A percentile compares a stretch with the other conserved stretches of the same genome.
These are phyloP conservation scores for Trichophyton schoenleinii DNA, from an alignment of 2,329 filamentous ascomycete species.

Conservation along the genomic window DNA sequence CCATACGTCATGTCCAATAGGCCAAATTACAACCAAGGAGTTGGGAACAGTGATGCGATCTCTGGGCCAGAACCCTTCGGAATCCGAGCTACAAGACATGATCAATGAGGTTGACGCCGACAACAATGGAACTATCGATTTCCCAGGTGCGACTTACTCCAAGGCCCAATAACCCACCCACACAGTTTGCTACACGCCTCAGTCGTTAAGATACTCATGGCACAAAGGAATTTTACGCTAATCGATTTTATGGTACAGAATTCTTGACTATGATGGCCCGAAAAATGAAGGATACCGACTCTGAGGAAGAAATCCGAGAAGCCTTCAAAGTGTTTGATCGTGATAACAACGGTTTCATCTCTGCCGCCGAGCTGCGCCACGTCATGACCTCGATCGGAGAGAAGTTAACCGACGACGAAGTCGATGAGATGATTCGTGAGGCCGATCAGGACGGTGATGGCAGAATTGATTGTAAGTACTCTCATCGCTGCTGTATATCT, in stretches of 20 bases:
- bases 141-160: conserved; percentile 51
- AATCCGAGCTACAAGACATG: conserved; percentile 85
- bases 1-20: conserved; percentile 34
- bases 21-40: conserved; percentile 86
- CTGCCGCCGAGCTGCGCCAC: conserved; percentile 72
- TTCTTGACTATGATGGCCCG: conserved; percentile 90
- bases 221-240: neutral
- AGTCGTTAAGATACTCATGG: no score
- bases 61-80: conserved; percentile 76
- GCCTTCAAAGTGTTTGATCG: conserved; percentile 85
- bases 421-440: conserved; percentile 87
- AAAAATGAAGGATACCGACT: conserved; percentile 90
- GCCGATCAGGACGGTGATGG: conserved; percentile 82
- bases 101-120: conserved; percentile 88
- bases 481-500: neutral
- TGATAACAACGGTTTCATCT: conserved; percentile 87
- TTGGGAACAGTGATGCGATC: conserved; percentile 84
- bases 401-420: conserved; percentile 81
- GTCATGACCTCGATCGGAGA: conserved; percentile 89
- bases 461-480: conserved; percentile 65
- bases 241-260: conserved; percentile 40
- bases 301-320: conserved; percentile 80
- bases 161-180: neutral
- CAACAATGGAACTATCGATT: conserved; percentile 87
- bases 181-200: no score